Conservation (phyloP, 2,329 filamentous ascomycete genomes). For the Aureobasidium mangrovei region DNA sequence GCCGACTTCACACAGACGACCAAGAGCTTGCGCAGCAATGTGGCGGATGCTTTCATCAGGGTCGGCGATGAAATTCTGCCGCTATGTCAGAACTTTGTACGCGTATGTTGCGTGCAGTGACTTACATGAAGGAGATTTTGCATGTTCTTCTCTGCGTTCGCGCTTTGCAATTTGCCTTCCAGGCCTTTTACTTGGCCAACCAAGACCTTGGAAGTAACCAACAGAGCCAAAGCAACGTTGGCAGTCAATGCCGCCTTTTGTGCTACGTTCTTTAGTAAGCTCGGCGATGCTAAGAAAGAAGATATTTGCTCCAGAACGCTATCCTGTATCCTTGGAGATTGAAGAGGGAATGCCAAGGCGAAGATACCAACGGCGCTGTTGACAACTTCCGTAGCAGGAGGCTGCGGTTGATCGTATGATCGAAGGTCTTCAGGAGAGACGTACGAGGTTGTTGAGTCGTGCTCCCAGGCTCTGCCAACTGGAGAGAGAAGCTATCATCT, state of each 20-base stretch:
- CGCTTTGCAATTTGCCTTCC: conserved; percentile 63
- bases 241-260: conserved; percentile 84
- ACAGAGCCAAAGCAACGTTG: conserved; percentile 75
- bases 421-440: conserved; percentile 43
- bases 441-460: conserved; percentile 80
- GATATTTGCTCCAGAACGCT: conserved; percentile 90
- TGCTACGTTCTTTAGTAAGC: conserved; percentile 77
- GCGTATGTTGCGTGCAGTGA: conserved; percentile 9
- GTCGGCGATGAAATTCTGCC: conserved; percentile 63
- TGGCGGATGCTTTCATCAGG: conserved; percentile 78
- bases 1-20: conserved; percentile 72
- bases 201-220: conserved; percentile 73
- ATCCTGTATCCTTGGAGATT: conserved; percentile 86
- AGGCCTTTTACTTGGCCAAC: conserved; percentile 59
- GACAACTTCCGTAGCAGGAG: conserved; percentile 84
- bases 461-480: conserved; percentile 74
- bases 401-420: conserved; percentile 47
- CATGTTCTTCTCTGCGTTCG: conserved; percentile 65
- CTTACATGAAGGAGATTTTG: conserved; percentile 68
- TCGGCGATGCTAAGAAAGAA: conserved; percentile 79
- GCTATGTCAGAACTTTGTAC: not conserved
- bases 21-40: conserved; percentile 76
- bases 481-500: conserved; percentile 42
- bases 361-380: conserved; percentile 92
- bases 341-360: conserved; percentile 80